Conservation (phyloP, 306 rosid genomes). For the Dicorynia guianensis region DNA sequence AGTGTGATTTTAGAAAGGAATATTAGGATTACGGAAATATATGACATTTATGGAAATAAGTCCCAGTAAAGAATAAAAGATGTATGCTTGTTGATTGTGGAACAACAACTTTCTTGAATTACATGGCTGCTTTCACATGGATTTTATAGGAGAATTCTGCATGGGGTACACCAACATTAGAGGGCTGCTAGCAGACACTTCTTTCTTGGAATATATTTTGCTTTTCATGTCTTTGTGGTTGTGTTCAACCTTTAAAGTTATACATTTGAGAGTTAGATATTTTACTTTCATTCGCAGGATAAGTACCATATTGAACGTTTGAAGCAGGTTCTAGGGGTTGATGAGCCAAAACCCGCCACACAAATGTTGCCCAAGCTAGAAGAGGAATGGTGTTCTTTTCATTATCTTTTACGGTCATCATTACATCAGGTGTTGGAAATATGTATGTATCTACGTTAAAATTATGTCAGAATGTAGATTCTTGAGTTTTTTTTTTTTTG, state of each 20-base stretch:
- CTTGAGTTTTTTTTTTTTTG: not conserved
- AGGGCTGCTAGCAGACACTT: conserved; percentile 25
- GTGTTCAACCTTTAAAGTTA: not conserved
- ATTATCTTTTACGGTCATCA: conserved; percentile 75
- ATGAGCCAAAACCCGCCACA: conserved; percentile 46
- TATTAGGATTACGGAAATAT: too few species aligned
- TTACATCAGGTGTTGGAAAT: conserved; percentile 69
- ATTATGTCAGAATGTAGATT: conserved; percentile 24
- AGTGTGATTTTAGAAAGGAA: too few species aligned
- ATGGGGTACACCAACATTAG: conserved; percentile 3
- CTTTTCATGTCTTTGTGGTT: conserved; percentile 10
- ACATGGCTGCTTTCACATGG: conserved; percentile 28
- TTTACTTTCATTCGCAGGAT: conserved; percentile 60
- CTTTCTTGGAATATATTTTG: conserved; percentile 20
- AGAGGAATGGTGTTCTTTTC: conserved; percentile 83
- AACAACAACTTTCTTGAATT: conserved; percentile 1
- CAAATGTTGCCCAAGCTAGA: conserved; percentile 52
- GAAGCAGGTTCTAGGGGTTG: conserved; percentile 56
- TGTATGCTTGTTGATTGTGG: conserved; percentile 7
- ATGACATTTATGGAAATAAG: too few species aligned
- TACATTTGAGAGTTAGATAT: conserved; percentile 28
- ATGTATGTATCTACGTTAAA: conserved; percentile 59
- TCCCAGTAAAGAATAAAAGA: too few species aligned
- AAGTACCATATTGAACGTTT: conserved; percentile 61
- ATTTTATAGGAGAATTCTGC: conserved; percentile 1